Evolutionary conservation across 164 flowering plant genomes (phyloP).

Genomic region (Santalum album): DNA sequence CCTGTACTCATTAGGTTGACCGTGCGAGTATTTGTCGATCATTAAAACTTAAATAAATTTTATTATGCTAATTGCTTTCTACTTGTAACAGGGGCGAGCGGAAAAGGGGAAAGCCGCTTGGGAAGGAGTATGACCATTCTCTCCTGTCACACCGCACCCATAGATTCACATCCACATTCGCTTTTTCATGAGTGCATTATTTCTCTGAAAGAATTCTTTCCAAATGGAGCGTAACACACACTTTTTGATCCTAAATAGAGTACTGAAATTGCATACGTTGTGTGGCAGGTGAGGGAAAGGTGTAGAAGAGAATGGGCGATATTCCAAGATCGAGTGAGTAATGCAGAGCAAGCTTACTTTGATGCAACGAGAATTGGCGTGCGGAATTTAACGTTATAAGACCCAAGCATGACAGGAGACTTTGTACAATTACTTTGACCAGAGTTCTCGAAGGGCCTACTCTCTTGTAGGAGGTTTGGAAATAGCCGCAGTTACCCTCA

Average conservation of each 20-base stretch:
- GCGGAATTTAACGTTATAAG: neutral
- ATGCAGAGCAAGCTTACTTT: neutral
- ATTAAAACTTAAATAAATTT: too few relatives aligned
- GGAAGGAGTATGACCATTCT: neutral
- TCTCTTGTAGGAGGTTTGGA: too few relatives aligned
- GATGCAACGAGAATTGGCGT: neutral
- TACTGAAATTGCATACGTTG: too few relatives aligned
- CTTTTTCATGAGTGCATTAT: too few relatives aligned
- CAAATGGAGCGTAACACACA: too few relatives aligned
- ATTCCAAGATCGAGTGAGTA: neutral
- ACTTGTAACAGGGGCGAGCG: neutral
- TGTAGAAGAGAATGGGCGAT: neutral
- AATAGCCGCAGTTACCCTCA: too few relatives aligned
- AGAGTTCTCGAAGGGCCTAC: too few relatives aligned
- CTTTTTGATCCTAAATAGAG: too few relatives aligned
- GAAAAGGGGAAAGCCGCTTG: neutral
- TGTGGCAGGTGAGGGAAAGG: neutral
- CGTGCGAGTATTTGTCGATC: too few relatives aligned
- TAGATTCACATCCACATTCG: too few relatives aligned
- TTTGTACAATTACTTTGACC: neutral
- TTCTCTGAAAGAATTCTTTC: neutral
- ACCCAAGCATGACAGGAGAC: neutral
- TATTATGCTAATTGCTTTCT: neutral
- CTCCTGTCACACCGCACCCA: too few relatives aligned
- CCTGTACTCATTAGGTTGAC: too few relatives aligned